Evolutionary conservation across 2,329 filamentous ascomycete genomes (phyloP), one percentile per base, ranked within the genome.

Genomic region (Dryadomyces sulphureus): DNA sequence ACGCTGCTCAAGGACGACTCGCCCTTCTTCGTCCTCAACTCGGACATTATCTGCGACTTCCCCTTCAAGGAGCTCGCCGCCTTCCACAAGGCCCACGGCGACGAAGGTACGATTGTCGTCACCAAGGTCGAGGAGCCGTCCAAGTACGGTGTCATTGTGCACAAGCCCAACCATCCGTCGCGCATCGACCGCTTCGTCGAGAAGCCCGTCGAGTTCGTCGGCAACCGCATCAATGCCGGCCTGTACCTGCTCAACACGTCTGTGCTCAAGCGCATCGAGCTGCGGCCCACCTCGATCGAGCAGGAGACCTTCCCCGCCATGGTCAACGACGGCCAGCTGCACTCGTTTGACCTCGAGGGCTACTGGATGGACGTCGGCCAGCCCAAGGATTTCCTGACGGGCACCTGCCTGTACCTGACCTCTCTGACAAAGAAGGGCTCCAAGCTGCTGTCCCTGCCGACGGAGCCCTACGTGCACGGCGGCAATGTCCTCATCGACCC

Each of bases 331-430:
- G 87, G 87, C 54, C 77, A 90, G 65, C 72, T 96, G 52, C 90
- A 96, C 74, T 94, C 87, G 2, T 95, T 94, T 62, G 90, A 96
- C 62, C 78, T 96, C 25, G 88, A 95, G 55, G 88, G 90, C 56
- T 96, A 93, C 78, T 96, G 90, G 90, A 96, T 96, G 90, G 90
- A 96, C 57, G 87, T 98, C 53, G 90, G 90, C 57, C 90, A 98
- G 68, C 90, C 90, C 56, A 98, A 96, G 72, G 90, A 98, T 62
- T 98, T 96, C 77, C 73, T 98, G 47, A 87, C 84, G 20, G 90
- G 90, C 52, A 96, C 92, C 51, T 96, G 90, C 68, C 75, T 98
- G 52, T 96, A 95, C 70, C 84, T 98, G 45, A 88, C 86, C 41
- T 94, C 87, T 4, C 77, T 96, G 50, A 76, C 88, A 49, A 94